Evolutionary conservation across 768 basidiomycete species (phyloP), one percentile per base, ranked within the genome.

Genomic region (Auriscalpium vulgare): DNA sequence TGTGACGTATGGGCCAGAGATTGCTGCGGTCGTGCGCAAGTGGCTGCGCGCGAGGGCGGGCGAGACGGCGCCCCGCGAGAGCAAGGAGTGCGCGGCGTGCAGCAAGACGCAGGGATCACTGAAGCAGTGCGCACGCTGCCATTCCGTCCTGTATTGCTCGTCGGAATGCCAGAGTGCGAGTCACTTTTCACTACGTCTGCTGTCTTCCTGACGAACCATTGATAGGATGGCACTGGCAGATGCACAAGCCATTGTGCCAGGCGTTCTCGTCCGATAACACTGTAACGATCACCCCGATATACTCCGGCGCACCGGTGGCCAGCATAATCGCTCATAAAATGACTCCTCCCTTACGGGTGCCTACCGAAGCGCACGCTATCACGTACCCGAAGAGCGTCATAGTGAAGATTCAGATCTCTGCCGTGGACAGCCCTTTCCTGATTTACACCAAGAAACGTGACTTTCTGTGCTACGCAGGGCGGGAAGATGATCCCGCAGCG

Each of bases 21-120:
- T 78, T 8, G 74, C 75, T 4, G 79, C 78, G 11, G 61, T 63
- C 4, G 68, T 81, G 2, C 67, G 67, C 49, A 75, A 72, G 55
- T 81, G 79, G 78, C 68, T 80, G 10, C 67, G 74, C 50, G 78
- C 73, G 48, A 71, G 79, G 8, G 69, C 54, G 1, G 80, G 79
- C 2, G 74, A 73, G 58, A 67, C 69, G 43, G 75, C 69, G 0
- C 76, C 72, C 11, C 64, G 67, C 60, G 71, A 71, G n/a, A 74
- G 72, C 60, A 80, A 77, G 61, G 64, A 58, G 38, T 84, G 82
- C 56, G 77, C 74, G 17, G 51, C 57, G 4, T 78, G 76, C 55
- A 65, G 60, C 51, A 60, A 60, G 23, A 62, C 63, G 45, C 66
- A 59, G 14, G 29, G 29, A 5, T 63, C 4, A 68, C 56, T 82